Percentiles rank a stretch among this genome's conserved stretches.
These are phyloP conservation scores for Aquilaria yunnanensis DNA, from an alignment of 345 rosid genomes.

Conservation along the genomic window DNA sequence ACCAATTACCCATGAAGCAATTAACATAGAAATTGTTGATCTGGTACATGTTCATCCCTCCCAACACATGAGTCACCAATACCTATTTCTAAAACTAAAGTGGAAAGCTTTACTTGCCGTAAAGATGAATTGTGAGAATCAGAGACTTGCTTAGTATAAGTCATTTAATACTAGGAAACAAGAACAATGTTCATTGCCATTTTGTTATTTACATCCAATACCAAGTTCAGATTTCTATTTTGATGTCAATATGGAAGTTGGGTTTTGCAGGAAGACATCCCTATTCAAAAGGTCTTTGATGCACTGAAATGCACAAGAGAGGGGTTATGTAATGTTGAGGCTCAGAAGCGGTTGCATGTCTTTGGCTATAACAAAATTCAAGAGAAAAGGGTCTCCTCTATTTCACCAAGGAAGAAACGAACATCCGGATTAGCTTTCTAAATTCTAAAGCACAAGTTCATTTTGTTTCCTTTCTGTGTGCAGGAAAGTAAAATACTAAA, in stretches of 20 bases:
- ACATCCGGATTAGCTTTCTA: background rate
- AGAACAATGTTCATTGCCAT: background rate
- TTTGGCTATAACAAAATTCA: constrained; percentile 61
- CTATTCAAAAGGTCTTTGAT: constrained; percentile 47
- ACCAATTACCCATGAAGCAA: constrained; percentile 54
- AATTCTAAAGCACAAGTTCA: background rate
- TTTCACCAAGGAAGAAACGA: background rate
- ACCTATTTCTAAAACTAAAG: too few relatives aligned
- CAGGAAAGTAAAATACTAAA: constrained; percentile 57
- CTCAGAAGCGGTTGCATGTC: constrained; percentile 32
- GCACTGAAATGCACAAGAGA: constrained; percentile 42
- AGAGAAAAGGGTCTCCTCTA: constrained; percentile 44
- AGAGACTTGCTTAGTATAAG: background rate
- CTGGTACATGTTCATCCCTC: constrained; percentile 25
- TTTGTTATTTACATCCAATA: background rate
- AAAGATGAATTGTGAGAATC: background rate
- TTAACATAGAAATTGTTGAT: constrained; percentile 73
- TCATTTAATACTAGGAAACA: background rate
- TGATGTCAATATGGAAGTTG: constrained; percentile 1
- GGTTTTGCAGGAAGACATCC: constrained; percentile 42
- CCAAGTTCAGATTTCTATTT: background rate
- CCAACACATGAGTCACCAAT: background rate
- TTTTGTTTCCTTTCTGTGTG: background rate
- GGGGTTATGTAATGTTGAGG: constrained; percentile 40
- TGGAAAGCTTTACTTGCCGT: background rate